Conservation (phyloP, 1,284 basidiomycete species). For the Papiliotrema nemorosa region DNA sequence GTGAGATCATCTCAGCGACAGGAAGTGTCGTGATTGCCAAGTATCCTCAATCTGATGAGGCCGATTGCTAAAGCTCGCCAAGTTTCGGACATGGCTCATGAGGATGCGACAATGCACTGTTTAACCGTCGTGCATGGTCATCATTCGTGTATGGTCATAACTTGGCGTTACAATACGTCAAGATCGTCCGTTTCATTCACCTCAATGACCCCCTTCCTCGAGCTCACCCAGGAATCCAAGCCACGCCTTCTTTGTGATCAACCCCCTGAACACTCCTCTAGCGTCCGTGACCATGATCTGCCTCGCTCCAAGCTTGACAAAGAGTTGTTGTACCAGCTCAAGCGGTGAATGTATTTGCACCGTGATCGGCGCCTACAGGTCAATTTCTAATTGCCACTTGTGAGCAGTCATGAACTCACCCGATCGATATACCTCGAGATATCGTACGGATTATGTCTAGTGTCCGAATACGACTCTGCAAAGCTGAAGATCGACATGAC, state of each 20-base stretch:
- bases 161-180: no score
- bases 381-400: background rate
- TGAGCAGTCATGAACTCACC: constrained; percentile 51
- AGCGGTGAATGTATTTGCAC: constrained; percentile 77
- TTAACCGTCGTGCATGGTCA: no score
- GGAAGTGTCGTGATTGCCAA: no score
- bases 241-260: constrained; percentile 92
- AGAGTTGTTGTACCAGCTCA: constrained; percentile 85
- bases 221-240: constrained; percentile 72
- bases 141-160: no score
- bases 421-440: constrained; percentile 87
- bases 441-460: constrained; percentile 65
- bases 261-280: constrained; percentile 78
- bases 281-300: constrained; percentile 81
- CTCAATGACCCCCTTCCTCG: constrained; percentile 52
- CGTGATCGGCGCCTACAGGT: constrained; percentile 69
- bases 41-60: no score
- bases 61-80: no score
- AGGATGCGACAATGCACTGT: no score
- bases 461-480: constrained; percentile 33
- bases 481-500: constrained; percentile 42
- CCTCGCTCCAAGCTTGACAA: constrained; percentile 85
- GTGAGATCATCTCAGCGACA: no score
- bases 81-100: no score
- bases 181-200: no score